Conservation (phyloP, 2,329 filamentous ascomycete species). For the Paecilomyces dactylethromorphus region DNA sequence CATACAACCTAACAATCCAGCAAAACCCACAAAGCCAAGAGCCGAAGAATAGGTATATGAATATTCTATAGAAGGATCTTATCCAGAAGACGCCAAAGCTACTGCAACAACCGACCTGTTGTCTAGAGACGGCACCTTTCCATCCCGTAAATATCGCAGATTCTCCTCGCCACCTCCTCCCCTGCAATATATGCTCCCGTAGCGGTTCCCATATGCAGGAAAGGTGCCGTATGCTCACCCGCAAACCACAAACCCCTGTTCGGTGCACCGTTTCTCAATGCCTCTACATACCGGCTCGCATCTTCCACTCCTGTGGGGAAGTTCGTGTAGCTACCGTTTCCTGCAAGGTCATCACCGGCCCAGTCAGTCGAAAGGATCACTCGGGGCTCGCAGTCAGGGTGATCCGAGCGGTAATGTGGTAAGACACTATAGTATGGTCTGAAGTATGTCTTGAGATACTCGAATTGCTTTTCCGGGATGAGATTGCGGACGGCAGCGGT, state of each 20-base stretch:
- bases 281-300: background rate
- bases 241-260: background rate
- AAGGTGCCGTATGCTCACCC: slow-evolving; percentile 37
- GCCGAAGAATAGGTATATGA: background rate
- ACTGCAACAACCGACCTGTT: background rate
- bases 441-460: background rate
- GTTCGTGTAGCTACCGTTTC: background rate
- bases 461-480: background rate
- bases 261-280: background rate
- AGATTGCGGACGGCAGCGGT: background rate
- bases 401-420: background rate
- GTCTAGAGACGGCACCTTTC: background rate
- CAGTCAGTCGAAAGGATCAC: background rate
- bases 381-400: background rate
- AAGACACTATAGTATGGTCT: background rate
- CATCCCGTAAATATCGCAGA: background rate
- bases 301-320: background rate
- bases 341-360: background rate
- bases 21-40: background rate
- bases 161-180: background rate
- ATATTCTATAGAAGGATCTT: background rate
- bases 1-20: background rate
- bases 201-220: background rate
- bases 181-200: background rate
- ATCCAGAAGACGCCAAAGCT: background rate